Evolutionary conservation across 805 yeast genomes (phyloP).

Genomic region (Yarrowia sp.): DNA sequence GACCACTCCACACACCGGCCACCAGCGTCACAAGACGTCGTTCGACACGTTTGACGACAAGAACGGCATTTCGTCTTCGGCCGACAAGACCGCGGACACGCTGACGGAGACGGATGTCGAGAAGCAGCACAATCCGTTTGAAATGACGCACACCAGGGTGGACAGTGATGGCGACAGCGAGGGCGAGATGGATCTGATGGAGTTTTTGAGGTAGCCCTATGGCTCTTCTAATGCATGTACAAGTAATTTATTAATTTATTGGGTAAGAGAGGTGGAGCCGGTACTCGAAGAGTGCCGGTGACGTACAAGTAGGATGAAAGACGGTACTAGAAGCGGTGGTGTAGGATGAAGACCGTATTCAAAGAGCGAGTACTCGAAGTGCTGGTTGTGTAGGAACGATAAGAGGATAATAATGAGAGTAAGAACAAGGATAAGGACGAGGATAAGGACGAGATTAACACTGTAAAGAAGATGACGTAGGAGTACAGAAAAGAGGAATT

Average conservation of each 20-base stretch:
- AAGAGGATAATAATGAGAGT: too few species aligned
- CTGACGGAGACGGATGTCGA: constrained; percentile 8
- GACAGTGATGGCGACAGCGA: constrained; percentile 19
- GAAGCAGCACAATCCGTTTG: constrained; percentile 11
- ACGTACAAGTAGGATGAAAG: too few species aligned
- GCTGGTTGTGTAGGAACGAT: too few species aligned
- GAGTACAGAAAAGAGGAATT: too few species aligned
- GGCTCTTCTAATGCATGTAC: constrained; percentile 16
- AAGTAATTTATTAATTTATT: constrained; percentile 22
- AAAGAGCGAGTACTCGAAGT: too few species aligned
- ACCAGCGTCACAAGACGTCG: constrained; percentile 14
- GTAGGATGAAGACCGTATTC: too few species aligned
- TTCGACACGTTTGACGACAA: constrained; percentile 10
- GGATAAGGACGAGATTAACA: too few species aligned
- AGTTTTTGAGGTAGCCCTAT: constrained; percentile 25
- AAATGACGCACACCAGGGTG: constrained; percentile 2
- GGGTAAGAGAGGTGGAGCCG: too few species aligned
- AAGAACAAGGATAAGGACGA: too few species aligned
- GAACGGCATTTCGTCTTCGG: neutral
- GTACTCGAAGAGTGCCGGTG: too few species aligned
- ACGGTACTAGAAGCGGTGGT: too few species aligned
- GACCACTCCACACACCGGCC: neutral
- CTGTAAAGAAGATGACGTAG: too few species aligned
- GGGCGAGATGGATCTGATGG: constrained; percentile 27
- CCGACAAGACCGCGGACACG: constrained; percentile 7